A percentile compares a stretch with the other conserved stretches of the same genome.
Evolutionary conservation across 768 basidiomycete genomes (phyloP).

Genomic region (Hygrophorus russula): DNA sequence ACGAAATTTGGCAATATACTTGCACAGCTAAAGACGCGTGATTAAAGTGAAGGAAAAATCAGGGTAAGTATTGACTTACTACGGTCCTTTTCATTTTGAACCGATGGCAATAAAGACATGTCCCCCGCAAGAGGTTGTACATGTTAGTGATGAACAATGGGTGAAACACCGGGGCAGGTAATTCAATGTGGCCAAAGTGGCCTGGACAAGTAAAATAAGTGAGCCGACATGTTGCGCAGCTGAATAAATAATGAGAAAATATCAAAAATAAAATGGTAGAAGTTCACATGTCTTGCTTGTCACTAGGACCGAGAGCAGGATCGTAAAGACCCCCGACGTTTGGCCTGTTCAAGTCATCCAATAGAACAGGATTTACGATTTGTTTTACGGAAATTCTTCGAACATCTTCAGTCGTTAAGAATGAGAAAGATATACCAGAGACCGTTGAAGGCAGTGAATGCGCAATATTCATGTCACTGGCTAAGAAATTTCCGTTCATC

Average conservation of each 20-base stretch:
- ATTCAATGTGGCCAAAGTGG: slow-evolving; percentile 96
- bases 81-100: slow-evolving; percentile 73
- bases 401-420: slow-evolving; percentile 80
- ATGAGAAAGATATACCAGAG: slow-evolving; percentile 83
- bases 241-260: slow-evolving; percentile 22
- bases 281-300: slow-evolving; percentile 82
- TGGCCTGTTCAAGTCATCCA: slow-evolving; percentile 90
- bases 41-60: slow-evolving; percentile 4
- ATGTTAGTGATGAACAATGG: slow-evolving; percentile 91
- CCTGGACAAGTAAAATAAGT: slow-evolving; percentile 94
- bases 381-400: slow-evolving; percentile 95
- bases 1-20: slow-evolving; percentile 78
- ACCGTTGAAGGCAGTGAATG: slow-evolving; percentile 81
- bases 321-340: slow-evolving; percentile 92
- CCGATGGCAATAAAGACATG: slow-evolving; percentile 89
- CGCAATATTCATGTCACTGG: slow-evolving; percentile 71
- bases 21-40: slow-evolving; percentile 44
- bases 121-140: slow-evolving; percentile 76
- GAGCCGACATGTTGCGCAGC: slow-evolving; percentile 88
- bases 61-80: slow-evolving; percentile 27
- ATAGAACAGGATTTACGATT: slow-evolving; percentile 83
- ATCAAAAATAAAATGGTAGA: slow-evolving; percentile 1
- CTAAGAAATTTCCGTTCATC: background rate
- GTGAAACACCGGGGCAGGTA: slow-evolving; percentile 92
- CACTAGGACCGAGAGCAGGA: slow-evolving; percentile 85